phyloP scores from a whole-genome alignment of 345 rosid species.

The Salix brachista region DNA sequence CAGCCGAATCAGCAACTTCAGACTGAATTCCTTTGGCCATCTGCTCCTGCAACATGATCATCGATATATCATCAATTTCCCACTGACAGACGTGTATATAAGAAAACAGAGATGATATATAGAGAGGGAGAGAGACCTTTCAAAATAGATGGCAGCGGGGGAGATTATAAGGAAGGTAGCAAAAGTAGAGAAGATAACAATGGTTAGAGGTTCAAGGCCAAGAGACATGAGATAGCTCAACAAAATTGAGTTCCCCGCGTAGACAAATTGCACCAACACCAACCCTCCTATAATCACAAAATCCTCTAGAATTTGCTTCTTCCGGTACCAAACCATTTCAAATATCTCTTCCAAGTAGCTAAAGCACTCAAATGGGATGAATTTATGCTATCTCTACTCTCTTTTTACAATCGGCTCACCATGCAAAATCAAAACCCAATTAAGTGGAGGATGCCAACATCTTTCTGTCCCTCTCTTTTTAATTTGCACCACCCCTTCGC shows the following conservation, averaged over 20 bases:
- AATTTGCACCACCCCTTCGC: background rate
- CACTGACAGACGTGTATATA: too few species aligned
- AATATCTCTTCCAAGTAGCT: background rate
- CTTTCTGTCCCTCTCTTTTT: background rate
- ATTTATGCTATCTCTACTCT: background rate
- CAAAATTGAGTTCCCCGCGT: constrained; percentile 56
- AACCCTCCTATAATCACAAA: constrained; percentile 55
- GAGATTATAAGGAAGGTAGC: constrained; percentile 70
- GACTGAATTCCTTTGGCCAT: constrained; percentile 58
- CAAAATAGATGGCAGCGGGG: constrained; percentile 66
- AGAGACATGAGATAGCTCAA: constrained; percentile 76
- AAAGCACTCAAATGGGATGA: background rate
- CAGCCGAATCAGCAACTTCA: constrained; percentile 58
- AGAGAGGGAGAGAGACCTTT: constrained; percentile 42
- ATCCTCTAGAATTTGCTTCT: constrained; percentile 50
- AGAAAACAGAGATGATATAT: background rate
- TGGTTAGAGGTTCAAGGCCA: constrained; percentile 59
- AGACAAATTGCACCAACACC: constrained; percentile 57
- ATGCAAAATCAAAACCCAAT: background rate
- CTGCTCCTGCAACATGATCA: constrained; percentile 45
- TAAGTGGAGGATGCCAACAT: background rate
- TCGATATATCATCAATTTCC: background rate
- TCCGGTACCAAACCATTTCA: constrained; percentile 23
- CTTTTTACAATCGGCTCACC: background rate
- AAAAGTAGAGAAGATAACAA: constrained; percentile 58